These are phyloP conservation scores for Silene conica DNA, from an alignment of 148 eudicot genomes.

Conservation along the genomic window DNA sequence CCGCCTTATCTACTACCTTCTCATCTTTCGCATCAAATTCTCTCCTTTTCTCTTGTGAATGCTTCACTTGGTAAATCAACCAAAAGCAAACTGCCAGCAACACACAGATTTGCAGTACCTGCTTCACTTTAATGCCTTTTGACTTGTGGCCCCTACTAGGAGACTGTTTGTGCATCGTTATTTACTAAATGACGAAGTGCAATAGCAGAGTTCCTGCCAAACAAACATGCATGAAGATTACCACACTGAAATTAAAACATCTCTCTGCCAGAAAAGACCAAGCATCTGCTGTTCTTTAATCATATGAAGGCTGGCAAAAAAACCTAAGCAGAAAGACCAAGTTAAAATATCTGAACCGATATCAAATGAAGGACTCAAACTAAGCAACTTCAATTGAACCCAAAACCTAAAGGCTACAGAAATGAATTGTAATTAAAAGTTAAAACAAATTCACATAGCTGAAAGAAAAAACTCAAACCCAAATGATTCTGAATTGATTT, in stretches of 20 bases:
- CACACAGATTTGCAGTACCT: slow-evolving; percentile 65
- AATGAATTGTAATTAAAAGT: not conserved
- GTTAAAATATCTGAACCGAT: too few species aligned
- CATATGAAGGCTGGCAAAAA: not conserved
- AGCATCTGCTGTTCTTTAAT: not conserved
- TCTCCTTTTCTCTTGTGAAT: slow-evolving; percentile 74
- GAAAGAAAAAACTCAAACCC: not conserved
- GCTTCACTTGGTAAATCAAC: slow-evolving; percentile 90
- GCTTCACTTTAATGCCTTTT: slow-evolving; percentile 63
- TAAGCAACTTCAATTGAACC: not conserved
- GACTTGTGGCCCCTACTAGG: slow-evolving; percentile 72
- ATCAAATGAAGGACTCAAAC: not conserved
- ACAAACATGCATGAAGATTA: slow-evolving; percentile 2
- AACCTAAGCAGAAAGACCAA: not conserved
- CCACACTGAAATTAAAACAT: not conserved
- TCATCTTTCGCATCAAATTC: slow-evolving; percentile 51
- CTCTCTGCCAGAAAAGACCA: slow-evolving; percentile 3
- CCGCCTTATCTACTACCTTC: slow-evolving; percentile 22
- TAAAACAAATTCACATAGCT: not conserved
- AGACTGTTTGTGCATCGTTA: slow-evolving; percentile 62
- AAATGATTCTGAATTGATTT: too few species aligned
- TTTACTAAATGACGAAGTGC: slow-evolving; percentile 10
- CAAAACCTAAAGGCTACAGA: too few species aligned
- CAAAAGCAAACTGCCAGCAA: slow-evolving; percentile 80
- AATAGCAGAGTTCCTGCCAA: slow-evolving; percentile 13